phyloP scores from a whole-genome alignment of 768 basidiomycete species.

The Kwoniella mangroviensis region DNA sequence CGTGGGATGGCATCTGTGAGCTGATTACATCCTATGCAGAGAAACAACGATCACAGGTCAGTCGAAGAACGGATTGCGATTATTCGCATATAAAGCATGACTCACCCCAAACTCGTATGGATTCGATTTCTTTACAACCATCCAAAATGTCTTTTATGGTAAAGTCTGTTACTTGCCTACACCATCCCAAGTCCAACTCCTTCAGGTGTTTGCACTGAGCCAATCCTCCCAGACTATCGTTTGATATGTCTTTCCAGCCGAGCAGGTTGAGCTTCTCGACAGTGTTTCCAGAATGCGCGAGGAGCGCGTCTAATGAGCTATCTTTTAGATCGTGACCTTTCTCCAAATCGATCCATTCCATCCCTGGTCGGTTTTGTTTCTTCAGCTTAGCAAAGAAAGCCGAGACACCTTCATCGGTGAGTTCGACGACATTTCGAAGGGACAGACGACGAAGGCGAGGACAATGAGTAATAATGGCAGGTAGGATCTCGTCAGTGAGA shows the following conservation, averaged over 20 bases:
- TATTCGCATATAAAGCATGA: background rate
- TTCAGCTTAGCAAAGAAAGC: slow-evolving; percentile 70
- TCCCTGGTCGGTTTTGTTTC: slow-evolving; percentile 37
- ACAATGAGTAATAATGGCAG: slow-evolving; percentile 65
- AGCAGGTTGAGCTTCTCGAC: slow-evolving; percentile 74
- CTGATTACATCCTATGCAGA: slow-evolving; percentile 50
- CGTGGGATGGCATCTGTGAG: slow-evolving; percentile 55
- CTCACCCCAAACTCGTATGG: slow-evolving; percentile 63
- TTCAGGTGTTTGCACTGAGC: slow-evolving; percentile 60
- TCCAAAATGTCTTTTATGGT: slow-evolving; percentile 72
- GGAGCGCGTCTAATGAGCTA: slow-evolving; percentile 66
- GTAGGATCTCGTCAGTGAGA: slow-evolving; percentile 64
- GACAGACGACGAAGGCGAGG: slow-evolving; percentile 63
- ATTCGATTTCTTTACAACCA: slow-evolving; percentile 59
- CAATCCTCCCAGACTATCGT: slow-evolving; percentile 61
- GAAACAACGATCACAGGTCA: background rate
- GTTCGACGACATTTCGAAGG: slow-evolving; percentile 65
- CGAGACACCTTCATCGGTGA: slow-evolving; percentile 74
- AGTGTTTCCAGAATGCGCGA: slow-evolving; percentile 69
- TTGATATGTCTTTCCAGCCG: slow-evolving; percentile 70
- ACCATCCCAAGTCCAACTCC: slow-evolving; percentile 81
- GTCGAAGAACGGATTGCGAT: background rate
- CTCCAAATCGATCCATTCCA: slow-evolving; percentile 64
- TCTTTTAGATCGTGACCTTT: slow-evolving; percentile 66
- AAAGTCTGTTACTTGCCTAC: slow-evolving; percentile 80